phyloP scores from a whole-genome alignment of 257 asterid species.

The Solanum chiquidenum region DNA sequence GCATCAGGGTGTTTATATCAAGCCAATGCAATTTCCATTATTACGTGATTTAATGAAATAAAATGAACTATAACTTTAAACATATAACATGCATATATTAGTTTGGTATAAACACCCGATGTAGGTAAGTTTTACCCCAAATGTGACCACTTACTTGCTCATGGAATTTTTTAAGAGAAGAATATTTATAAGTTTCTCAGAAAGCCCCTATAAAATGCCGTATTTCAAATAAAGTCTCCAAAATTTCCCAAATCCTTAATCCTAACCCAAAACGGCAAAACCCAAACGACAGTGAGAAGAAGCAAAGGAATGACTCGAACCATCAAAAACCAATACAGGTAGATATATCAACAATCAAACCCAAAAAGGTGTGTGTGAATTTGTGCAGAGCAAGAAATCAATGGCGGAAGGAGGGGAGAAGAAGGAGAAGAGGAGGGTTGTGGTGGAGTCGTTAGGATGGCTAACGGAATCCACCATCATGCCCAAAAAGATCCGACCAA shows the following conservation, averaged over 20 bases:
- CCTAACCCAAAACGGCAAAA: neutral
- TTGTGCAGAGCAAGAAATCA: neutral
- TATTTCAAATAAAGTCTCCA: neutral
- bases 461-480: conserved; percentile 88
- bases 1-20: too few species aligned
- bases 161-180: neutral
- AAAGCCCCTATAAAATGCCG: neutral
- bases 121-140: too few species aligned
- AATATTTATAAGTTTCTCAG: neutral
- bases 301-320: neutral
- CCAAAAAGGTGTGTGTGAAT: neutral
- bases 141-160: too few species aligned
- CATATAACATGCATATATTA: too few species aligned
- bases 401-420: conserved; percentile 34
- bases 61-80: too few species aligned
- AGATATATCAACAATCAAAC: neutral
- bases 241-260: neutral
- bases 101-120: too few species aligned
- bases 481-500: conserved; percentile 87
- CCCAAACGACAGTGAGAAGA: neutral
- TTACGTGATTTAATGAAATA: too few species aligned
- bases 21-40: too few species aligned
- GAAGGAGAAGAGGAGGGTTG: conserved; percentile 44
- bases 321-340: neutral
- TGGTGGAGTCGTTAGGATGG: conserved; percentile 93